Base-by-base conservation (phyloP, 176 grass and related monocot species). In the Urochloa ruziziensis region DNA sequence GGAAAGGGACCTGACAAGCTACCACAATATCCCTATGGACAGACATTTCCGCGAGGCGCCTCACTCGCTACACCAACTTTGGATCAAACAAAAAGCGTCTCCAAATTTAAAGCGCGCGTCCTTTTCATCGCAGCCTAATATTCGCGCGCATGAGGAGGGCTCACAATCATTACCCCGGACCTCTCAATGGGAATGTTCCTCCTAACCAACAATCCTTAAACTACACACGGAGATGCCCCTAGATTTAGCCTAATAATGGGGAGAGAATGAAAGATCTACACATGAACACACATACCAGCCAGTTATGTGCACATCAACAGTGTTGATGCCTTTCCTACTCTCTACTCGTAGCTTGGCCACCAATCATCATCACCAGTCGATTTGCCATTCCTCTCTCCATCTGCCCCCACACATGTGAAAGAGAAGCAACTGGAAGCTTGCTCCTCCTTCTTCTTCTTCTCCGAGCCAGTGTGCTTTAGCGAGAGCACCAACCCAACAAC, bases 71-170 rank as follows among this genome's bases (percentile, higher is more conserved):
- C 1, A 57, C 82, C 49, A 69, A 42, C 62, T 75, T 67, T 59
- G 70, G n/a, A 81, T 56, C 44, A 14, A 12, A 80, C 10, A 35
- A 63, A 53, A 86, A 68, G 40, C 19, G 37, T 16, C n/a, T n/a
- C 29, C 12, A 17, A 57, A 71, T 70, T 8, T 28, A 72, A 64
- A 28, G 28, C 54, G 23, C 5, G 44, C 25, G 73, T 88, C 86
- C 59, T 84, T 88, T 73, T 73, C 44, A 73, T 23, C 12, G 18
- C 23, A 73, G 59, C 86, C 81, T 83, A 84, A 83, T 82, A 79
- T 88, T 88, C 81, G 59, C 67, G 37, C 81, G 37, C 81, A 48
- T 84, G 67, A 32, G 75, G 29, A 74, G n/a, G 75, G 67, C 46
- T 79, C 77, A 44, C 60, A 66, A 84, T 89, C 29, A 84, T 80